A percentile compares a stretch with the other conserved stretches of the same genome.
Conservation (phyloP, 208 protist species). For the Wallacemonas collosoma region DNA sequence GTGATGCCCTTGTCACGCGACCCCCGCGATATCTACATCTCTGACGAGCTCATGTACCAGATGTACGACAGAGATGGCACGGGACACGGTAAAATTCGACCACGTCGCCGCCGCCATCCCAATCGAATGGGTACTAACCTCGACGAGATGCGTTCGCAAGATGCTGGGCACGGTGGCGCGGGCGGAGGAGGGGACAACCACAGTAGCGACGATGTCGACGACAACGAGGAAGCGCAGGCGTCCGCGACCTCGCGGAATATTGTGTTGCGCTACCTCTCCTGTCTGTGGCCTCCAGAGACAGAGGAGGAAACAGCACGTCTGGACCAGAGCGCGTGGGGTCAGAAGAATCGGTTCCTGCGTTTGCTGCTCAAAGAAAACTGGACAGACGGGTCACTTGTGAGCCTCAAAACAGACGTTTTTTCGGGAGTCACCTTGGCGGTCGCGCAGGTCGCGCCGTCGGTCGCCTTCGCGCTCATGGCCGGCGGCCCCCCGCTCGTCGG, state of each 20-base stretch:
- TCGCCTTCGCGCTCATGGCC: constrained; percentile 57
- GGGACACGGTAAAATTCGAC: constrained; percentile 1
- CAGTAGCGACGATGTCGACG: neutral
- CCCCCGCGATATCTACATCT: neutral
- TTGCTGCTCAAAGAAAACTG: constrained; percentile 42
- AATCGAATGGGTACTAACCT: neutral
- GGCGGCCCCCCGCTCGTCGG: constrained; percentile 45
- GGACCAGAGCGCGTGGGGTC: constrained; percentile 5
- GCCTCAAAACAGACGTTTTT: constrained; percentile 51
- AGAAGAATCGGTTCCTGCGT: constrained; percentile 32
- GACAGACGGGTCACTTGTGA: constrained; percentile 49
- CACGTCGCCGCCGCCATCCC: neutral
- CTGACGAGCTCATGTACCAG: constrained; percentile 17
- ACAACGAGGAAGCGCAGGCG: neutral
- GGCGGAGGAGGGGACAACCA: neutral
- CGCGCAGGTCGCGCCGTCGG: constrained; percentile 49
- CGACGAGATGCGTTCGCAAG: neutral
- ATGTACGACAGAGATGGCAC: constrained; percentile 13
- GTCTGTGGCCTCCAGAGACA: constrained; percentile 27
- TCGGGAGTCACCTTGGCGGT: constrained; percentile 52
- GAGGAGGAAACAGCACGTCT: constrained; percentile 18
- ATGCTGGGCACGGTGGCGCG: neutral
- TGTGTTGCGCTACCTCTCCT: constrained; percentile 37
- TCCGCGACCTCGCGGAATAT: constrained; percentile 12
- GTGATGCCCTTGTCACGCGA: neutral